A percentile compares a stretch with the other conserved stretches of the same genome.
These are phyloP conservation scores for Didymella pinodella DNA, from an alignment of 2,329 filamentous ascomycete genomes.

Conservation along the genomic window DNA sequence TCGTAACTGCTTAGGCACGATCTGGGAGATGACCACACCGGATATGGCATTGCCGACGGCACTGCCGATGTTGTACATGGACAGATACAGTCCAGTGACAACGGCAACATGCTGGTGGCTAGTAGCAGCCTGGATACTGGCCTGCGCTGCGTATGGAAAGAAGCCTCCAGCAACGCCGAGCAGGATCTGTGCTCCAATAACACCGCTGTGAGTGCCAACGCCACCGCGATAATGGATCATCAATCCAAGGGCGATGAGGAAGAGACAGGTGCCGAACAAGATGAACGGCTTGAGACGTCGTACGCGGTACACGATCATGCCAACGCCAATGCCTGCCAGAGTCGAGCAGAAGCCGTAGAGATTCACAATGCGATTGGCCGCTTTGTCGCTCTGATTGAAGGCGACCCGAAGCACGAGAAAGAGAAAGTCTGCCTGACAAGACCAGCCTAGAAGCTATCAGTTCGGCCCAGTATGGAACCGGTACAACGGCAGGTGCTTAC, in stretches of 20 bases:
- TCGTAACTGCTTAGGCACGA: slow-evolving; percentile 54
- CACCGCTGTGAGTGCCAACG: slow-evolving; percentile 59
- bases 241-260: slow-evolving; percentile 69
- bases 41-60: slow-evolving; percentile 68
- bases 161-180: slow-evolving; percentile 70
- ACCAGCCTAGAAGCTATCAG: slow-evolving; percentile 13
- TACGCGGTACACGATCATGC: slow-evolving; percentile 63
- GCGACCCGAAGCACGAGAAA: slow-evolving; percentile 68
- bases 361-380: slow-evolving; percentile 66
- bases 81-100: slow-evolving; percentile 69
- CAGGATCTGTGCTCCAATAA: slow-evolving; percentile 69
- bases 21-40: slow-evolving; percentile 69
- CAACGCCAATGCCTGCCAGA: slow-evolving; percentile 64
- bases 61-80: slow-evolving; percentile 69
- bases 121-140: slow-evolving; percentile 60
- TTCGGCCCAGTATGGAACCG: too few relatives aligned
- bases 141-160: slow-evolving; percentile 63
- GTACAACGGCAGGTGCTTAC: slow-evolving; percentile 5
- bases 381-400: slow-evolving; percentile 65
- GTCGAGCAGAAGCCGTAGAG: slow-evolving; percentile 68
- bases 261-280: slow-evolving; percentile 65
- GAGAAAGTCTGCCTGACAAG: slow-evolving; percentile 69
- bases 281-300: slow-evolving; percentile 69
- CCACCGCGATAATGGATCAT: slow-evolving; percentile 69
- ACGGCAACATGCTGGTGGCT: slow-evolving; percentile 67